Percentiles rank a stretch among this genome's conserved stretches.
Evolutionary conservation across 805 yeast genomes (phyloP).

Genomic region (Tetrapisispora nanseiensis): DNA sequence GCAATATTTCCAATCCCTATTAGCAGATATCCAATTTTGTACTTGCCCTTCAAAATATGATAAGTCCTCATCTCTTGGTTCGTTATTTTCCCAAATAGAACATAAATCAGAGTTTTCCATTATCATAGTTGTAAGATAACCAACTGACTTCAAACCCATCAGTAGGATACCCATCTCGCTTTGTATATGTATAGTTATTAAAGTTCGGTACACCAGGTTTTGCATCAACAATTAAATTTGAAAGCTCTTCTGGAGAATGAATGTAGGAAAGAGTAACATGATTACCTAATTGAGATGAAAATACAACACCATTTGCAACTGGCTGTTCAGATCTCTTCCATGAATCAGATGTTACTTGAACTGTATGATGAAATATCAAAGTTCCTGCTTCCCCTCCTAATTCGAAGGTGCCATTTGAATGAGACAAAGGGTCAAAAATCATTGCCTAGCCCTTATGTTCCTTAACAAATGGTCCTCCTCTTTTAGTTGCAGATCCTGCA

Average conservation of each 20-base stretch:
- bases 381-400: too few species aligned
- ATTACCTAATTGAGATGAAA: slow-evolving; percentile 1
- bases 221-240: slow-evolving; percentile 2
- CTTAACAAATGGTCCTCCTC: too few species aligned
- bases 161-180: too few species aligned
- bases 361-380: too few species aligned
- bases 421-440: too few species aligned
- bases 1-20: slow-evolving; percentile 5
- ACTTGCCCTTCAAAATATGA: too few species aligned
- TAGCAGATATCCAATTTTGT: too few species aligned
- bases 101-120: slow-evolving; percentile 4
- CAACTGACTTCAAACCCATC: slow-evolving; percentile 1
- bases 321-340: background rate
- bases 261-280: slow-evolving; percentile 1
- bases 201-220: background rate
- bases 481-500: too few species aligned
- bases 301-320: background rate
- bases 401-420: too few species aligned
- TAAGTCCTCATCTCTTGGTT: slow-evolving; percentile 1
- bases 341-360: too few species aligned
- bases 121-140: slow-evolving; percentile 5
- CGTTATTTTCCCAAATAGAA: slow-evolving; percentile 2
- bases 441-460: too few species aligned
- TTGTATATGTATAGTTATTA: too few species aligned
- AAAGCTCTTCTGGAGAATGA: slow-evolving; percentile 1